Percentiles rank a stretch among this genome's conserved stretches.
phyloP scores from a whole-genome alignment of 495 filamentous ascomycete species.

The Neurospora sublineolata region DNA sequence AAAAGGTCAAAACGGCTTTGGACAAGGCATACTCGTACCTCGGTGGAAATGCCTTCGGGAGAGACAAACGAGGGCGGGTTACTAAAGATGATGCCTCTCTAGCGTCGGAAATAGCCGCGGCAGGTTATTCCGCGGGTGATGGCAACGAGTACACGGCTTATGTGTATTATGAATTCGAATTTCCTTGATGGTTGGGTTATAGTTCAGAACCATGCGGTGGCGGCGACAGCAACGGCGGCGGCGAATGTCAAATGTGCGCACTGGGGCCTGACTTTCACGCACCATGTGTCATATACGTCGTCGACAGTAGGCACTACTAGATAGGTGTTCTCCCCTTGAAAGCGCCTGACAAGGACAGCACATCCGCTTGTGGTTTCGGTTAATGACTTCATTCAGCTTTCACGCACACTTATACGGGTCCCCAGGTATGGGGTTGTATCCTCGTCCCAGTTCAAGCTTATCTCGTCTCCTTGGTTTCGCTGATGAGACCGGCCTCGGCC shows the following conservation, averaged over 20 bases:
- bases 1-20: conserved; percentile 69
- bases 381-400: not conserved
- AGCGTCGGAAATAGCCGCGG: conserved; percentile 68
- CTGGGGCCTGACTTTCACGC: not conserved
- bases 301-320: not conserved
- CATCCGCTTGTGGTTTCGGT: not conserved
- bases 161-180: conserved; percentile 93
- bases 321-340: not conserved
- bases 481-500: conserved; percentile 38
- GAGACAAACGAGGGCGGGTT: conserved; percentile 85
- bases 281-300: not conserved
- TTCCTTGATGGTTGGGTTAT: conserved; percentile 27
- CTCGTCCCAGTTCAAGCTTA: conserved; percentile 3
- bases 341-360: not conserved
- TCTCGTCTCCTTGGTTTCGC: conserved; percentile 22
- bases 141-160: conserved; percentile 85
- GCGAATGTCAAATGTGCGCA: not conserved
- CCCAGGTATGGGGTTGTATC: not conserved
- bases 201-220: not conserved
- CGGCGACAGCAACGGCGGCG: not conserved
- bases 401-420: not conserved
- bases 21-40: conserved; percentile 84
- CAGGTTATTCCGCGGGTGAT: conserved; percentile 47
- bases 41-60: conserved; percentile 85
- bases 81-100: conserved; percentile 71